A percentile compares a stretch with the other conserved stretches of the same genome.
These are phyloP conservation scores for Saksenaea vasiformis DNA, from an alignment of 371 early-diverging fungal genomes.

Conservation along the genomic window DNA sequence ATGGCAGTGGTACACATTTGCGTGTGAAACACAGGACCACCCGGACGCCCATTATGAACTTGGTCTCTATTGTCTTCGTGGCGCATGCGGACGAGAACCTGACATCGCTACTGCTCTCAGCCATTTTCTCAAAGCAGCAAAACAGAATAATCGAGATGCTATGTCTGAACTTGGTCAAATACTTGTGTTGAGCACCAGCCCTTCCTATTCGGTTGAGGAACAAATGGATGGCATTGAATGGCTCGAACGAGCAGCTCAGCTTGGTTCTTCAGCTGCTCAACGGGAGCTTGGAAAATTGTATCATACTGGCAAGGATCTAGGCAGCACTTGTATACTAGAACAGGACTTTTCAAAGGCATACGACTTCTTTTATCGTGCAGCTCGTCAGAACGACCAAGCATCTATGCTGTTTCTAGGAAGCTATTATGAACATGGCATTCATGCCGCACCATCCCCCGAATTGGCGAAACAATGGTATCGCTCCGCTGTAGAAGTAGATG, in stretches of 20 bases:
- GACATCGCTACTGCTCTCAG: conserved; percentile 18
- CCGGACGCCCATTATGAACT: conserved; percentile 35
- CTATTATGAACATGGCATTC: conserved; percentile 45
- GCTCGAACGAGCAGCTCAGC: conserved; percentile 31
- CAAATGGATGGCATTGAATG: conserved; percentile 20
- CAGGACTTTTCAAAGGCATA: conserved; percentile 40
- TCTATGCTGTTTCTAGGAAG: conserved; percentile 41
- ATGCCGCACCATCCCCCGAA: conserved; percentile 23
- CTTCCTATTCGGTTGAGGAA: conserved; percentile 1
- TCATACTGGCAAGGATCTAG: conserved; percentile 26
- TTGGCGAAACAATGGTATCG: conserved; percentile 37
- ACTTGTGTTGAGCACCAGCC: conserved; percentile 13
- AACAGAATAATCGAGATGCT: conserved; percentile 32
- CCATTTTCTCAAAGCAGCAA: conserved; percentile 38
- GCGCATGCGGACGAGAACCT: conserved; percentile 14
- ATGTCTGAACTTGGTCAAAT: conserved; percentile 39
- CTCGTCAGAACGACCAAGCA: conserved; percentile 35
- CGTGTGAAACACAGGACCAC: conserved; percentile 32
- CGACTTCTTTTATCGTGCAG: conserved; percentile 41
- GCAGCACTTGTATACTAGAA: conserved; percentile 15
- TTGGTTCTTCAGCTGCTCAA: conserved; percentile 28
- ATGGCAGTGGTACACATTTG: conserved; percentile 29
- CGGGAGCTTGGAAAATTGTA: conserved; percentile 38
- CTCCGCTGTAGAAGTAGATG: conserved; percentile 25
- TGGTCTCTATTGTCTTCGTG: conserved; percentile 37